A percentile compares a stretch with the other conserved stretches of the same genome.
These are phyloP conservation scores for Fusarium burgessii DNA, from an alignment of 2,329 filamentous ascomycete species.

Conservation along the genomic window DNA sequence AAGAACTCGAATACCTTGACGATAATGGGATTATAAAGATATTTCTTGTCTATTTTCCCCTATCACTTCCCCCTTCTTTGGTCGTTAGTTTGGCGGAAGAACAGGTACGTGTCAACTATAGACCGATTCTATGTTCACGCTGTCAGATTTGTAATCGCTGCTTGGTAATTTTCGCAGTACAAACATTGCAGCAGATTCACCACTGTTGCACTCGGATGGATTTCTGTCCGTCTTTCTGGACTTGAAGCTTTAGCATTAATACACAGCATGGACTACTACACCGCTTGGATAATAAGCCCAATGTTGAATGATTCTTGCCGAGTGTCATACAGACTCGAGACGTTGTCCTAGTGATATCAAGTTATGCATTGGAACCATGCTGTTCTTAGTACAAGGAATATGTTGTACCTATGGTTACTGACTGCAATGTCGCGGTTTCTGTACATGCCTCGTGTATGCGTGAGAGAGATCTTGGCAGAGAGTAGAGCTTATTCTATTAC, in stretches of 20 bases:
- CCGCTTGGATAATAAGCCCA: neutral
- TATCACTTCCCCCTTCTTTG: fast-evolving
- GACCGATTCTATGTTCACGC: fast-evolving
- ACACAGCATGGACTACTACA: neutral
- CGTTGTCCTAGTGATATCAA: neutral
- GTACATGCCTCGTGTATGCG: too few species aligned
- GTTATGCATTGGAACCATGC: too few species aligned
- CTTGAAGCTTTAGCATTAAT: fast-evolving
- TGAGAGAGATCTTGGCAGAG: too few species aligned
- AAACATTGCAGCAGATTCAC: neutral
- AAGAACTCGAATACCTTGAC: neutral
- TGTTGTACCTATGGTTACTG: too few species aligned
- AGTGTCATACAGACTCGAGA: fast-evolving
- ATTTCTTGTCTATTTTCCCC: neutral
- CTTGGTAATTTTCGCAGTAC: fast-evolving
- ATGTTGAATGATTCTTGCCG: too few species aligned
- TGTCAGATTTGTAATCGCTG: neutral
- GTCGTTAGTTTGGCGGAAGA: fast-evolving
- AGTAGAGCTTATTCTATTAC: too few species aligned
- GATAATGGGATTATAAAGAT: neutral
- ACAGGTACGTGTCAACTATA: neutral
- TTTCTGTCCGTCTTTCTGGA: neutral
- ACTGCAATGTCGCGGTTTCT: too few species aligned
- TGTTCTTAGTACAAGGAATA: too few species aligned
- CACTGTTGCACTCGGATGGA: neutral